Evolutionary conservation across 441 rosid species (phyloP).

Genomic region (Gossypium gossypioides): DNA sequence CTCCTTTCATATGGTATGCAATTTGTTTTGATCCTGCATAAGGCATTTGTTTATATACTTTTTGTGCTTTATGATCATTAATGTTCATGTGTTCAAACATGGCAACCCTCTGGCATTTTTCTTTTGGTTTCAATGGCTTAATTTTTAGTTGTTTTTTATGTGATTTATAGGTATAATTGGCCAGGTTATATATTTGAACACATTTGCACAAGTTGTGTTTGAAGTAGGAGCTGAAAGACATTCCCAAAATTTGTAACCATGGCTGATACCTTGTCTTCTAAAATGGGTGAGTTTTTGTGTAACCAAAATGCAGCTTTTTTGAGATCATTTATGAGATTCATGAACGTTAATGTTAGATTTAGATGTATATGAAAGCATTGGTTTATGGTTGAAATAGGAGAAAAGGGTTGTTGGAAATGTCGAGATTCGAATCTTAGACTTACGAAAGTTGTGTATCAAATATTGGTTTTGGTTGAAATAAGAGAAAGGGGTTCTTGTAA

Average conservation of each 20-base stretch:
- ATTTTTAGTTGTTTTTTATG: not conserved
- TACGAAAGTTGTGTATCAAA: no score
- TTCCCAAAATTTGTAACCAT: constrained; percentile 19
- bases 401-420: no score
- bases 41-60: not conserved
- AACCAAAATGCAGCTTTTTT: not conserved
- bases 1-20: constrained; percentile 22
- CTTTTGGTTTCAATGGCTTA: not conserved
- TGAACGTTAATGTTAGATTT: no score
- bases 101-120: not conserved
- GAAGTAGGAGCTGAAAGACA: not conserved
- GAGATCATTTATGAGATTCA: no score
- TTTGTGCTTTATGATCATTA: not conserved
- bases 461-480: no score
- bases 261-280: constrained; percentile 33
- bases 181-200: not conserved
- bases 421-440: no score
- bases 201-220: constrained; percentile 9
- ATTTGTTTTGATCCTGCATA: not conserved
- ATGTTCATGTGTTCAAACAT: not conserved
- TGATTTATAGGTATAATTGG: not conserved
- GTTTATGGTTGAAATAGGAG: no score
- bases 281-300: constrained; percentile 22
- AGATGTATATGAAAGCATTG: no score
- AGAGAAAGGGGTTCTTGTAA: no score